Conservation (phyloP, 164 flowering plant species). For the Taxillus chinensis region DNA sequence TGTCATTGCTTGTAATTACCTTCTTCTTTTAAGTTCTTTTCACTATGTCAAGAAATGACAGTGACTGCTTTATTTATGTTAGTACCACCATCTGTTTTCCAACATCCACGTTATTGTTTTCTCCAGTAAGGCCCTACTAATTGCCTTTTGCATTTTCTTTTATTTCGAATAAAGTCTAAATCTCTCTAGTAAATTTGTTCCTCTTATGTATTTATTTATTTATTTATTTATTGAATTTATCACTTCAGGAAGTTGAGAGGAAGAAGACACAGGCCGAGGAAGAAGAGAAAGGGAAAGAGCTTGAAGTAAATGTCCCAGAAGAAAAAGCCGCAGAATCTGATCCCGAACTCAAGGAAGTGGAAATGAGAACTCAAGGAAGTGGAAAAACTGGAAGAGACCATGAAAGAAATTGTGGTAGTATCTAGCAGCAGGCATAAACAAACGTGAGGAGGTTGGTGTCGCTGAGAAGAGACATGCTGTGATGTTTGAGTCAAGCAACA, state of each 20-base stretch:
- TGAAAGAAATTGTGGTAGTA: slow-evolving; percentile 52
- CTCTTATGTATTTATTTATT: no score
- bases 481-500: background rate
- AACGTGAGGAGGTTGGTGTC: background rate
- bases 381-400: slow-evolving; percentile 56
- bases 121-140: no score
- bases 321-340: slow-evolving; percentile 20
- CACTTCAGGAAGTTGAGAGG: slow-evolving; percentile 42
- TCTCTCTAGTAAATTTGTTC: no score
- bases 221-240: background rate
- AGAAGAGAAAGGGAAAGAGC: slow-evolving; percentile 45
- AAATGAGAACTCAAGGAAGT: slow-evolving; percentile 51
- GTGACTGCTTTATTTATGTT: no score
- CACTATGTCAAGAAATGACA: no score
- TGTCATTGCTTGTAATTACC: no score
- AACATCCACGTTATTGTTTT: no score
- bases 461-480: slow-evolving; percentile 8
- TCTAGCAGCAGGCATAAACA: slow-evolving; percentile 1
- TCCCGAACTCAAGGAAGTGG: slow-evolving; percentile 44
- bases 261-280: slow-evolving; percentile 45
- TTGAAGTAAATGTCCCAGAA: slow-evolving; percentile 27
- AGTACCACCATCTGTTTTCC: no score
- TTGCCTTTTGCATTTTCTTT: no score
- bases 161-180: no score
- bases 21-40: no score